Evolutionary conservation across 2,329 filamentous ascomycete genomes (phyloP).

Genomic region (Colletotrichum somersetense): DNA sequence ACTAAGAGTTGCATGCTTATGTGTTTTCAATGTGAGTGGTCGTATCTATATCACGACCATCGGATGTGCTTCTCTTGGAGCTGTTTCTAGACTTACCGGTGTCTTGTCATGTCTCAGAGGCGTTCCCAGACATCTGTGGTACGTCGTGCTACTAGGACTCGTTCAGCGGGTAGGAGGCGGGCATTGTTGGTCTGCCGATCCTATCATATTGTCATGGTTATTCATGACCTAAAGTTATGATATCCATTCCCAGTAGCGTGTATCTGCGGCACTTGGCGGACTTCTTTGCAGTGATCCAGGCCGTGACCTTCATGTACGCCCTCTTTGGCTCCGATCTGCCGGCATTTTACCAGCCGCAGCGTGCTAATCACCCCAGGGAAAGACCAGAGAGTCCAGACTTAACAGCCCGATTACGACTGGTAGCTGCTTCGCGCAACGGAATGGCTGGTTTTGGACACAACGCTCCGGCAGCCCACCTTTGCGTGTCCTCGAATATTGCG

Average conservation of each 20-base stretch:
- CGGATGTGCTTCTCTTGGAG: neutral
- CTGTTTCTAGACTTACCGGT: neutral
- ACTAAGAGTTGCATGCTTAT: neutral
- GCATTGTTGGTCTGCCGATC: neutral
- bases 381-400: neutral
- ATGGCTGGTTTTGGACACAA: neutral
- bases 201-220: neutral
- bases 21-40: neutral
- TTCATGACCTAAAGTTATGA: neutral
- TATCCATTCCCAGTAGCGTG: neutral
- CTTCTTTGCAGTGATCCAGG: neutral
- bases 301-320: neutral
- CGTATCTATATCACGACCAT: neutral
- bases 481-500: neutral
- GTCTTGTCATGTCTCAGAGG: neutral
- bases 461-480: too few relatives aligned
- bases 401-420: neutral
- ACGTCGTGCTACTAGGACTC: neutral
- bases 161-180: neutral
- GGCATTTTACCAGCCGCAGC: neutral
- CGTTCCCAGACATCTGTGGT: neutral
- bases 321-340: neutral
- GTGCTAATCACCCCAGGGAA: neutral
- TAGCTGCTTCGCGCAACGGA: neutral
- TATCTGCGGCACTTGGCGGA: neutral